Percentiles rank a stretch among this genome's conserved stretches.
Conservation (phyloP, 305 asterid species). For the Striga hermonthica region DNA sequence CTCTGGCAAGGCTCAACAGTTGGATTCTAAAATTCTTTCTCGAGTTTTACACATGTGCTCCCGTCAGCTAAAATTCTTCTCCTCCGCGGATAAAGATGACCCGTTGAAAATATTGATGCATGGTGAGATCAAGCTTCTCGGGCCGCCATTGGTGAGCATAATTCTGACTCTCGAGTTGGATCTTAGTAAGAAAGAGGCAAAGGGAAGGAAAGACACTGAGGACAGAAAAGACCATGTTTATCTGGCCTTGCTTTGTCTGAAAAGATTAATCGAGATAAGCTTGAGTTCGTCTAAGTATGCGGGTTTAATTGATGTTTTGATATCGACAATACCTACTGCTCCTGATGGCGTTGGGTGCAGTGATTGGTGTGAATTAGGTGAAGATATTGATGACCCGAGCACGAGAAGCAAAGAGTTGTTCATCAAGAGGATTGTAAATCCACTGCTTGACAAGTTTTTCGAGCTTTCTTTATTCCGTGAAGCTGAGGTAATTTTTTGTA, state of each 20-base stretch:
- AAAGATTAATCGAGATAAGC: conserved; percentile 53
- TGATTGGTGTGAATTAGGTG: conserved; percentile 45
- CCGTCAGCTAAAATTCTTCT: conserved; percentile 49
- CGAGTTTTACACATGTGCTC: conserved; percentile 48
- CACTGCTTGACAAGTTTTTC: conserved; percentile 53
- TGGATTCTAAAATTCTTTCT: conserved; percentile 40
- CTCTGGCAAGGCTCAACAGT: conserved; percentile 41
- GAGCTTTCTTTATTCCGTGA: conserved; percentile 56
- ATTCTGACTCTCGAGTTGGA: conserved; percentile 51
- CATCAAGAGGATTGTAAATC: conserved; percentile 50
- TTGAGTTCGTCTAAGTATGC: conserved; percentile 43
- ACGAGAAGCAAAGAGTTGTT: conserved; percentile 55
- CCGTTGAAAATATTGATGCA: conserved; percentile 57
- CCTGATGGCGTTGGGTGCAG: conserved; percentile 28
- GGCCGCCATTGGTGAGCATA: conserved; percentile 63
- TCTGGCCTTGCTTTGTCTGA: conserved; percentile 62
- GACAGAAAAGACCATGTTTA: conserved; percentile 55
- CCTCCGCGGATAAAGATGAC: conserved; percentile 51
- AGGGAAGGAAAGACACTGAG: conserved; percentile 53
- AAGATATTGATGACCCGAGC: conserved; percentile 47
- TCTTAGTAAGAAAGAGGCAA: conserved; percentile 50
- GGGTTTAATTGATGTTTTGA: conserved; percentile 53
- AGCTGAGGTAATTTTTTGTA: conserved; percentile 57
- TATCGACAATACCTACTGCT: conserved; percentile 34
- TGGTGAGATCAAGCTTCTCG: conserved; percentile 66